phyloP scores from a whole-genome alignment of 169 alveolate genomes.

The Theileria luwenshuni region DNA sequence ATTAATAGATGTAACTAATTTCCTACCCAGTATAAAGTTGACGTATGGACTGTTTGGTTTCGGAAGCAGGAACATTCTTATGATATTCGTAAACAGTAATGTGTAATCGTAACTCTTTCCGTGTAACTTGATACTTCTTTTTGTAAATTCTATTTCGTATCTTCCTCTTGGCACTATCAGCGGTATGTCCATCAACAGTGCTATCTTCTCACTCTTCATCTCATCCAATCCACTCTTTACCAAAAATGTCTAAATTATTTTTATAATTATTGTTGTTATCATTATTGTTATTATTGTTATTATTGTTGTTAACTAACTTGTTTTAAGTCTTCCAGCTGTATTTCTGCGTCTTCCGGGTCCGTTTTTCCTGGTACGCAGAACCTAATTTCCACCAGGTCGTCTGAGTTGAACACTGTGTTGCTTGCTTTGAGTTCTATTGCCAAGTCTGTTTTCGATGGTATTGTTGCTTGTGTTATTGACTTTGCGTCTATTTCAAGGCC shows the following conservation, averaged over 20 bases:
- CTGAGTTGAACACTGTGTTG: slow-evolving; percentile 46
- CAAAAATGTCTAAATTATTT: slow-evolving; percentile 73
- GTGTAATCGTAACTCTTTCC: slow-evolving; percentile 96
- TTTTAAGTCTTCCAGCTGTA: slow-evolving; percentile 69
- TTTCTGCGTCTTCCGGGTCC: slow-evolving; percentile 72
- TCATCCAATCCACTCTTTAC: slow-evolving; percentile 90
- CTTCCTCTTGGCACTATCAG: slow-evolving; percentile 96
- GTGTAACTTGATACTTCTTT: slow-evolving; percentile 89
- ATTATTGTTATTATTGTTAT: slow-evolving; percentile 47
- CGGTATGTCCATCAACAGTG: slow-evolving; percentile 90
- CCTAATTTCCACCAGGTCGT: slow-evolving; percentile 73
- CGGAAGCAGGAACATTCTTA: slow-evolving; percentile 92
- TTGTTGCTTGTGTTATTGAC: slow-evolving; percentile 80
- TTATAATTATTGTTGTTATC: slow-evolving; percentile 45
- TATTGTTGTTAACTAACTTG: slow-evolving; percentile 64
- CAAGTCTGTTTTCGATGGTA: slow-evolving; percentile 84
- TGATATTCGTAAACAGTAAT: slow-evolving; percentile 87
- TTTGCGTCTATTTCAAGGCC: slow-evolving; percentile 81
- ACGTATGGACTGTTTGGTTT: slow-evolving; percentile 92
- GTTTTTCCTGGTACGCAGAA: slow-evolving; percentile 68
- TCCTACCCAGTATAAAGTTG: slow-evolving; percentile 83
- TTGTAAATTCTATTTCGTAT: slow-evolving; percentile 89
- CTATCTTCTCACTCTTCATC: slow-evolving; percentile 88
- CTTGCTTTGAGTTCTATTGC: slow-evolving; percentile 82
- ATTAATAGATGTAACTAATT: too few relatives aligned